phyloP scores from a whole-genome alignment of 257 asterid genomes.

The Pogostemon cablin region DNA sequence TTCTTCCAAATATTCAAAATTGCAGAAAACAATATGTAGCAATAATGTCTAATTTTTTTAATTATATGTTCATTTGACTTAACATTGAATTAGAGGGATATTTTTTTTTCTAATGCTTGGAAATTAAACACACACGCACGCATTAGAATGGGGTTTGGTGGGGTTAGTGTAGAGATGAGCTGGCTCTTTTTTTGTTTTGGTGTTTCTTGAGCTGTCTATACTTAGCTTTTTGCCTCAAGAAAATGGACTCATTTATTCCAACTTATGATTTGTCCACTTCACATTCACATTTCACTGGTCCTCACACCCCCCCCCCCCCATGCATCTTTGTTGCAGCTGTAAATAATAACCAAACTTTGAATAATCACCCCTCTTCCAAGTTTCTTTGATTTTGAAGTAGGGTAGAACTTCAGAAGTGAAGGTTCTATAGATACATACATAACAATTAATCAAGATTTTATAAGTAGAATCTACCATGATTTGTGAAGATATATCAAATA shows the following conservation, averaged over 20 bases:
- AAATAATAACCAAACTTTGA: too few relatives aligned
- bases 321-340: not conserved
- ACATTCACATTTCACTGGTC: conserved; percentile 5
- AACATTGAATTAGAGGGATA: not conserved
- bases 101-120: not conserved
- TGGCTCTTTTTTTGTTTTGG: conserved; percentile 40
- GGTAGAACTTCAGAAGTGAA: too few relatives aligned
- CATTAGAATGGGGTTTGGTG: conserved; percentile 34
- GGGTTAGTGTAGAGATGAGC: conserved; percentile 39
- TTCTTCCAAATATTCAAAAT: not conserved
- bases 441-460: not conserved
- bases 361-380: too few relatives aligned
- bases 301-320: not conserved
- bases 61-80: not conserved
- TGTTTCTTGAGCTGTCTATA: conserved; percentile 35
- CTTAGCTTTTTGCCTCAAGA: conserved; percentile 37
- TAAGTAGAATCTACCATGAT: not conserved
- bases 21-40: not conserved
- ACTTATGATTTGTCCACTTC: conserved; percentile 36
- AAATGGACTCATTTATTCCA: conserved; percentile 33
- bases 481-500: too few relatives aligned
- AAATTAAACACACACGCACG: not conserved
- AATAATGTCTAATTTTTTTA: not conserved
- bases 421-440: too few relatives aligned
- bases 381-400: too few relatives aligned